Evolutionary conservation across 1,284 basidiomycete genomes (phyloP), one percentile per base, ranked within the genome.

Genomic region (Peniophora sp.): DNA sequence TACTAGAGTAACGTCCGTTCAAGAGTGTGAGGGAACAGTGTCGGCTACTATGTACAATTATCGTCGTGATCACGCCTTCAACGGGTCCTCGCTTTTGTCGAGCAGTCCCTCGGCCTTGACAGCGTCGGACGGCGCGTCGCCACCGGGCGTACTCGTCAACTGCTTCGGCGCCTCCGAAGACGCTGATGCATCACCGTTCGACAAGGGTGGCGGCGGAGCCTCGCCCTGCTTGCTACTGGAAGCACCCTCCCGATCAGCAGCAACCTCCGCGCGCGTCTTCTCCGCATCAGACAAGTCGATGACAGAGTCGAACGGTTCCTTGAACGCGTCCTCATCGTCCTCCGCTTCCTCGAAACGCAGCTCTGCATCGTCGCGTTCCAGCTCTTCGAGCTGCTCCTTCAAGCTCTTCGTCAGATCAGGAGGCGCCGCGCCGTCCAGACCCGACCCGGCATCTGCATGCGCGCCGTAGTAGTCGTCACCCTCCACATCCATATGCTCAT

Each of bases 71-170:
- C 39, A 41, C n/a, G 39, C 64, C 64, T 81, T 84, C 60, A 83
- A 62, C 42, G 85, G 83, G 61, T 79, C 76, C 66, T 89, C 86
- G 63, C 80, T 86, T 51, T 70, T 69, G 64, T 89, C 84, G 68
- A 85, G 71, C 50, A 88, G 70, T n/a, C 85, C 86, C 63, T 91
- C 88, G 22, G 71, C 78, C 62, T 78, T 76, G 22, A 79, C 74
- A 23, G 75, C 78, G 1, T 75, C 70, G 54, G 75, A 71, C 36
- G 76, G 72, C 48, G 71, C 75, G 57, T 89, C 85, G 18, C 83
- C 83, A 51, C 71, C 68, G 15, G 85, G 81, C 47, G 70, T 63
- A 10, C 75, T 71, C 45, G 71, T 68, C 39, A 85, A 68, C 58
- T 85, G 84, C 53, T 46, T 46, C 35, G 48, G 55, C 53, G 60